Percentiles rank a stretch among this genome's conserved stretches.
Conservation (phyloP, 805 yeast species). For the Peterozyma toletana region DNA sequence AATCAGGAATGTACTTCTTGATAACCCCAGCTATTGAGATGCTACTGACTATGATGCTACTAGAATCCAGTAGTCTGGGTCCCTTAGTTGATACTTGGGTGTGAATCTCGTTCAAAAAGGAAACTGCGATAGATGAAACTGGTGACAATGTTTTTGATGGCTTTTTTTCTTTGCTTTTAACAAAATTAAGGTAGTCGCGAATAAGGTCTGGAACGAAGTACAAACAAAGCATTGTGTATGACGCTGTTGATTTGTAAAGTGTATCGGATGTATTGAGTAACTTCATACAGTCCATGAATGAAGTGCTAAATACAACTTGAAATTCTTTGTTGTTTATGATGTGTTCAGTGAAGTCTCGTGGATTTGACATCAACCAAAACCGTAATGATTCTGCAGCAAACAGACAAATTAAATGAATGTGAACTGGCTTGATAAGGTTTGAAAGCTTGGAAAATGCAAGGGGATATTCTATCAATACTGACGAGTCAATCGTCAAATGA, state of each 20-base stretch:
- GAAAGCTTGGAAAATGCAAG: too few species aligned
- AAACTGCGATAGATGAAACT: not conserved
- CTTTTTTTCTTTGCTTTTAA: too few species aligned
- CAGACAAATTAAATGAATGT: conserved; percentile 35
- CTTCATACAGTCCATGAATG: too few species aligned
- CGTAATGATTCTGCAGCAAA: conserved; percentile 38
- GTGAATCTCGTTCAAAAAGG: conserved; percentile 5
- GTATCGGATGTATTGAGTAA: not conserved
- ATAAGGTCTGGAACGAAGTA: too few species aligned
- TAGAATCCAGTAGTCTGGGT: not conserved
- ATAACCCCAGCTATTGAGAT: conserved; percentile 7
- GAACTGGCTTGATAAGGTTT: conserved; percentile 26
- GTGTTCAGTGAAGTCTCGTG: conserved; percentile 31
- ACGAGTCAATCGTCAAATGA: too few species aligned
- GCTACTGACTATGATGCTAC: conserved; percentile 7
- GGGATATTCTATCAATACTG: too few species aligned
- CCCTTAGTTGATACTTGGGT: conserved; percentile 5
- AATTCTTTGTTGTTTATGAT: conserved; percentile 3
- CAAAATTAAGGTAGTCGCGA: too few species aligned
- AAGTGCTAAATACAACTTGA: too few species aligned
- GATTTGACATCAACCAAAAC: conserved; percentile 44
- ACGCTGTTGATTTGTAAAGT: too few species aligned
- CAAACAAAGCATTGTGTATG: too few species aligned
- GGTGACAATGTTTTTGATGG: not conserved
- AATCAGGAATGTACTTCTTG: conserved; percentile 3